Conservation (phyloP, 176 grass and related monocot genomes). For the Hsuehochloa calcarea region DNA sequence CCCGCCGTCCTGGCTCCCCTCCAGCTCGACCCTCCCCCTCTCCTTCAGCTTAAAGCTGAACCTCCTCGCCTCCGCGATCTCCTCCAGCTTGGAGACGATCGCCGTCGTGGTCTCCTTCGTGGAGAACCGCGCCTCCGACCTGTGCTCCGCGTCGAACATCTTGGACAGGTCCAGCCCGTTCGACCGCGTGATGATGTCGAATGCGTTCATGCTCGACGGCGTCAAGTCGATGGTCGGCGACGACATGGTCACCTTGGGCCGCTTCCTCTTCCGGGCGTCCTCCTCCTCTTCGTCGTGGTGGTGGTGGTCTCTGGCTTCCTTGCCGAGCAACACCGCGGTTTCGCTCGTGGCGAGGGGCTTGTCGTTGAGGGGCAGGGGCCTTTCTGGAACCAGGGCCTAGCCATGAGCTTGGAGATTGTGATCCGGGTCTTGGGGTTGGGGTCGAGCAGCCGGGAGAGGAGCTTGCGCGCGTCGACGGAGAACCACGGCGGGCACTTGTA, state of each 20-base stretch:
- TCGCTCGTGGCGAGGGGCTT: not conserved
- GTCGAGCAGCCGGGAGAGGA: constrained; percentile 68
- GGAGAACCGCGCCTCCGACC: constrained; percentile 64
- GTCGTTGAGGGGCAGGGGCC: constrained; percentile 37
- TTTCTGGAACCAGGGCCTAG: constrained; percentile 69
- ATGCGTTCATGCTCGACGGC: constrained; percentile 75
- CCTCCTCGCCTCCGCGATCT: constrained; percentile 59
- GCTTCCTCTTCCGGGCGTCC: constrained; percentile 24
- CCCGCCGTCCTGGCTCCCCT: constrained; percentile 63
- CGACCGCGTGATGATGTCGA: constrained; percentile 86
- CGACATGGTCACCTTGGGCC: constrained; percentile 32
- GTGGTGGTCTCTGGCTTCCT: constrained; percentile 8
- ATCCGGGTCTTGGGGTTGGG: constrained; percentile 71
- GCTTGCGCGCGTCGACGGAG: constrained; percentile 56
- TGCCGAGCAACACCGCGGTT: constrained; percentile 27
- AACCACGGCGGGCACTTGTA: constrained; percentile 89
- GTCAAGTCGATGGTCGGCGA: constrained; percentile 34
- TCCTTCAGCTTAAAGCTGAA: constrained; percentile 58
- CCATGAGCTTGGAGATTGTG: constrained; percentile 62
- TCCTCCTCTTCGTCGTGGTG: not conserved
- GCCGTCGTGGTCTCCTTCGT: constrained; percentile 42
- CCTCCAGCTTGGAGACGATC: constrained; percentile 74
- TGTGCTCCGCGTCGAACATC: constrained; percentile 59
- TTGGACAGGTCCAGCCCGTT: constrained; percentile 66
- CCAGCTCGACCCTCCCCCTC: constrained; percentile 67